Evolutionary conservation across 2,329 filamentous ascomycete species (phyloP), one percentile per base, ranked within the genome.

Genomic region (Xylaria sp.): DNA sequence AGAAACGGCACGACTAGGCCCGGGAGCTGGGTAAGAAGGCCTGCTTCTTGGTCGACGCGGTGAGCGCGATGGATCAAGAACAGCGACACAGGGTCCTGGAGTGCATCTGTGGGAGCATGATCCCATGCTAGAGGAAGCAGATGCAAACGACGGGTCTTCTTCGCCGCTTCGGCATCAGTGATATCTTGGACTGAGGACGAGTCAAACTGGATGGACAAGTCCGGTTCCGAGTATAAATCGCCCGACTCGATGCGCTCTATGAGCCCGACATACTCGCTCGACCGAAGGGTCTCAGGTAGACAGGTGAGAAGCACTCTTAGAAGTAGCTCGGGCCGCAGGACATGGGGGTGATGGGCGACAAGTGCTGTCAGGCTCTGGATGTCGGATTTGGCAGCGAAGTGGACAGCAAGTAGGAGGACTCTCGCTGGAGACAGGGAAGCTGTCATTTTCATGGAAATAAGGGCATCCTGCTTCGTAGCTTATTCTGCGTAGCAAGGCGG

Each of bases 271-370:
- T 94, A 94, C 51, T 82, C 77, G n/a, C 79, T 79, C 5, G 92
- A 88, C 5, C 86, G 86, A 5, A 88, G 75, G 49, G 86, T 90
- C 78, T 95, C 92, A 29, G 93, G 93, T 0, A 96, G 84, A 75
- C 90, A 92, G 22, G 90, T 92, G 51, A 96, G 84, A 25, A 96
- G 80, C 60, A 96, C 89, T 50, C 90, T 89, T 65, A 96, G 83
- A 27, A 92, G 76, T 15, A 93, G 81, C 63, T 91, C 87, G 50
- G 86, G 84, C 31, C 85, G 83, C 61, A 96, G 82, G 42, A 89
- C 83, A 61, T 85, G 81, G 60, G 80, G 79, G 72, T 91, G 81
- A 44, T 83, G 81, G 25, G 85, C 82, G 59, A 87, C 84, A 68
- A 96, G 82, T 60, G 82, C 82, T 63, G 86, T 84, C 66, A 96